Evolutionary conservation across 495 filamentous ascomycete species (phyloP).

Genomic region (Aspergillus bertholletiae): DNA sequence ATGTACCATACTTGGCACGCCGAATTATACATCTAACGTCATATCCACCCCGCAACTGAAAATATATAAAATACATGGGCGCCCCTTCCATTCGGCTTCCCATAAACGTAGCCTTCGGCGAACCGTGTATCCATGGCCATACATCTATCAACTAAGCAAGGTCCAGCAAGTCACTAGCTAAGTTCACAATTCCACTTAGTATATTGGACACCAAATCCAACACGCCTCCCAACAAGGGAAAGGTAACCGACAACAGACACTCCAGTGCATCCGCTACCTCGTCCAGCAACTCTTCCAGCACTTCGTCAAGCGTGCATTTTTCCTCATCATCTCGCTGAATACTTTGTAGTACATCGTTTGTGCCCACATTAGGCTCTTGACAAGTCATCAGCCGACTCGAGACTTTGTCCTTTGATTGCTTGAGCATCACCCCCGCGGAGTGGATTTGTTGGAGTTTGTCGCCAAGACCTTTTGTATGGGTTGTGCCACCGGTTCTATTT

Average conservation of each 20-base stretch:
- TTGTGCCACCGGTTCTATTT: not conserved
- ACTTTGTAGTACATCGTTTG: not conserved
- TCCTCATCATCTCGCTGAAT: not conserved
- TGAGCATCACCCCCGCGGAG: not conserved
- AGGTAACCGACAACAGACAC: slow-evolving; percentile 2
- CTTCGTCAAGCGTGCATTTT: not conserved
- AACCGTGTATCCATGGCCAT: no score
- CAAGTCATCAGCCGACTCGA: not conserved
- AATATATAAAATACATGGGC: not conserved
- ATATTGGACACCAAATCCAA: not conserved
- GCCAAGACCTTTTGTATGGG: not conserved
- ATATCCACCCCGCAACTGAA: not conserved
- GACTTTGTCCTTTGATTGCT: not conserved
- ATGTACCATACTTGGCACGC: not conserved
- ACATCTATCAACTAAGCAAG: not conserved
- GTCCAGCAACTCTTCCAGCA: slow-evolving; percentile 2
- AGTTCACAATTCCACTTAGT: not conserved
- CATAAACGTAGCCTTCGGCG: no score
- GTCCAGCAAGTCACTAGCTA: not conserved
- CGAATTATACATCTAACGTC: not conserved
- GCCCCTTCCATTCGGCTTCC: not conserved
- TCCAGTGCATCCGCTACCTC: slow-evolving; percentile 1
- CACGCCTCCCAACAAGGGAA: not conserved
- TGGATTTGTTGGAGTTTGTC: not conserved
- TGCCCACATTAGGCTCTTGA: not conserved